Base-by-base conservation (phyloP, 1,284 basidiomycete species). In the Vanrija sp. region DNA sequence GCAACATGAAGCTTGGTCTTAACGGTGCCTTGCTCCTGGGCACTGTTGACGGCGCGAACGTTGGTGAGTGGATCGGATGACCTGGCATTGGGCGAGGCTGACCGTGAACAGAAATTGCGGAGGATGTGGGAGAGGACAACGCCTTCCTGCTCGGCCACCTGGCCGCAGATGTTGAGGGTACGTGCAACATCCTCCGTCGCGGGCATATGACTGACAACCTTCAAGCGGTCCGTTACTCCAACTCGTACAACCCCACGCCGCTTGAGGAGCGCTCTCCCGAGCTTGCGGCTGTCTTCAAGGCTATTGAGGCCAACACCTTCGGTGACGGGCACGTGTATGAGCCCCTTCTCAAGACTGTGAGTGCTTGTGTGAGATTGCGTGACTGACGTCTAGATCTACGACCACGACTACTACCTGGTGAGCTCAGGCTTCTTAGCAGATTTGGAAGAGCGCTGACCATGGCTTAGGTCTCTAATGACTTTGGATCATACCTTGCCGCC, bases 401-500 rank as follows among this genome's bases (percentile, higher is more conserved):
- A 74, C 48, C 84, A 90, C 68, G 82, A 85, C 57, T 89, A 93
- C 70, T 86, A 72, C 62, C 66, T 70, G 58, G 76, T 93, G 19
- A 25, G 21, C 44, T 18, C 44, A 16, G 28, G 6, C 29, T 34
- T 10, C 25, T 5, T n/a, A 10, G 43, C 58, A 47, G 49, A 61
- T 10, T 62, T 60, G 62, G 64, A 72, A 43, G 84, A 89, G 67
- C 82, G 84, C 55, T 88, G 92, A 68, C 86, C 68, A 56, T 61
- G 1, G 6, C 12, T 34, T 34, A 67, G 60, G 76, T 94, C 60
- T 85, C 88, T 0, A 91, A 95, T 70, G 91, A 95, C 78, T 94
- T 93, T 71, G 88, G 91, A 64, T 91, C 89, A 10, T 94, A 89
- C 75, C 83, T 95, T 58, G 82, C 84, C 56, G 91, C 91, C 9